Evolutionary conservation across 2,329 filamentous ascomycete genomes (phyloP), one percentile per base, ranked within the genome.

Genomic region (Aspergillus proliferans): DNA sequence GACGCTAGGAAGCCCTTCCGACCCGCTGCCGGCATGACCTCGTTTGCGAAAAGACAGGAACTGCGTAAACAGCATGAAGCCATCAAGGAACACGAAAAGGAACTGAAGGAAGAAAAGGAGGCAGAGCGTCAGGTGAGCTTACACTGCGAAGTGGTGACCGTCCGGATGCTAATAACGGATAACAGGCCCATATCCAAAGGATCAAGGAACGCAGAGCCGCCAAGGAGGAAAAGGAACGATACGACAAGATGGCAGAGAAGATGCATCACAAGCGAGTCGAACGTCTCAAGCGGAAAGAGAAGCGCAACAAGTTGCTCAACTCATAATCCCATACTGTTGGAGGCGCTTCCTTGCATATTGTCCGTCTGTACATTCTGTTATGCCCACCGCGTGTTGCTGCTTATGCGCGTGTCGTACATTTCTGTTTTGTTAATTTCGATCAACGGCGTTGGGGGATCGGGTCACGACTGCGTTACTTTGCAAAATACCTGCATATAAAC

Each of bases 211-310:
- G 86, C 71, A 82, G 88, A 58, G 86, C 83, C 18, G 87, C 85
- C 46, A 97, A 96, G 79, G 91, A 89, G 62, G 93, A 97, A 76
- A 90, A 87, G 71, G 89, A 91, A 64, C 79, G 92, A 58, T 97
- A 92, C 67, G 88, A 90, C 70, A 88, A 91, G 76, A 82, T 98
- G 82, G 92, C 90, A 18, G 88, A 90, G 74, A 97, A 93, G 76
- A 97, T 98, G 93, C 92, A 97, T 75, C 84, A 82, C 72, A 97
- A 95, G 79, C 81, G 91, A 53, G 86, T 97, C 10, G 93, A 98
- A 73, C 82, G 93, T 60, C 72, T 95, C 71, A 95, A 90, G 84
- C 82, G 91, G 66, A 87, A 89, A 71, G 93, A 98, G 78, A 97
- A 97, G 84, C 84, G 93, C 66, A 98, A 75, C 60, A 75, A 74